Evolutionary conservation across 2,329 filamentous ascomycete genomes (phyloP).

Genomic region (Claviceps humidiphila): DNA sequence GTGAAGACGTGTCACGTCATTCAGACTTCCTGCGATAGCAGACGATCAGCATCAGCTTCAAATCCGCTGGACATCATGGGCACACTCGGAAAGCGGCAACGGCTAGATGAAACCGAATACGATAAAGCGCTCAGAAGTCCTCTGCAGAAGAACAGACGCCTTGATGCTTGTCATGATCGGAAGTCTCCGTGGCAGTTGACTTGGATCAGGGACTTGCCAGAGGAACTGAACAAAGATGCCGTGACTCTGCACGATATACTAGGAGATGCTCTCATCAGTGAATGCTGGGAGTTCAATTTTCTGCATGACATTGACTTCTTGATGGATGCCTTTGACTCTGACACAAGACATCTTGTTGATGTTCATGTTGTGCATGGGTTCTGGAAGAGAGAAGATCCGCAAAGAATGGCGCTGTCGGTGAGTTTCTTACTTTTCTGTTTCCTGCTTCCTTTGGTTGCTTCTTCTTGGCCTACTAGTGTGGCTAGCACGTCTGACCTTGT

Average conservation of each 20-base stretch:
- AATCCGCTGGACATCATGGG: constrained; percentile 15
- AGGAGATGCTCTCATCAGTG: constrained; percentile 58
- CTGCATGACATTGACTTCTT: constrained; percentile 47
- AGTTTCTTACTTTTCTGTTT: neutral
- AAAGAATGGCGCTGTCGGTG: constrained; percentile 44
- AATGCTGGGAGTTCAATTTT: constrained; percentile 61
- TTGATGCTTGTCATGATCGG: constrained; percentile 14
- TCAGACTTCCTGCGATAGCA: neutral
- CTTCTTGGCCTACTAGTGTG: neutral
- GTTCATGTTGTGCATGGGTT: constrained; percentile 48
- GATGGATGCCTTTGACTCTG: constrained; percentile 38
- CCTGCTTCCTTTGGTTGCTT: constrained; percentile 2
- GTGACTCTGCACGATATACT: constrained; percentile 55
- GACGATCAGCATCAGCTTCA: neutral
- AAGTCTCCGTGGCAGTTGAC: constrained; percentile 62
- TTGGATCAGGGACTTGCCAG: constrained; percentile 49
- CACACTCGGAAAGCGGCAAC: constrained; percentile 18
- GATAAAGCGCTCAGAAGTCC: constrained; percentile 22
- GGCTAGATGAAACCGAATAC: constrained; percentile 6
- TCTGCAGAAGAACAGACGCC: constrained; percentile 22
- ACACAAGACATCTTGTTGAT: constrained; percentile 33
- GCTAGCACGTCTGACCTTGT: neutral
- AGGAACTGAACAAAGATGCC: constrained; percentile 48
- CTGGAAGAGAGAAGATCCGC: constrained; percentile 53
- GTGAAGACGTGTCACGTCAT: neutral